A percentile compares a stretch with the other conserved stretches of the same genome.
Evolutionary conservation across 2,329 filamentous ascomycete species (phyloP).

Genomic region (Botrytis hyacinthi): DNA sequence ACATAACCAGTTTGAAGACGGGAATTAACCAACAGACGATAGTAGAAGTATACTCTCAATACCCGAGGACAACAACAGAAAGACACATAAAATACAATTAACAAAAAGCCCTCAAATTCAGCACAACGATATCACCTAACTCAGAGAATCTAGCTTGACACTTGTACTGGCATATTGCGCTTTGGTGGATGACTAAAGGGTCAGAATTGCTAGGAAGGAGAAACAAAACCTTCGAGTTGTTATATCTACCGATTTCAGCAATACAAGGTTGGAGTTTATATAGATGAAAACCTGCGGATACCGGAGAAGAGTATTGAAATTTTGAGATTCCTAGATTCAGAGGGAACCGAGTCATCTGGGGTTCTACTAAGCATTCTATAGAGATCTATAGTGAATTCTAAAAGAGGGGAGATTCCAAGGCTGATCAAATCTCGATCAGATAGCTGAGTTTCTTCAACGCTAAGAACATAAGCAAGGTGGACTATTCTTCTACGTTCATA

Average conservation of each 20-base stretch:
- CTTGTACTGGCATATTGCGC: background rate
- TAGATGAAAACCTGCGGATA: background rate
- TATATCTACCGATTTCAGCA: background rate
- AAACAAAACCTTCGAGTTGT: background rate
- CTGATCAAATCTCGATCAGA: background rate
- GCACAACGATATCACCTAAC: background rate
- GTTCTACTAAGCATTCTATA: background rate
- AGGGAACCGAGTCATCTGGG: accelerated
- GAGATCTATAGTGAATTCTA: background rate
- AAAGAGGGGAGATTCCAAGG: background rate
- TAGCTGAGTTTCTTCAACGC: background rate
- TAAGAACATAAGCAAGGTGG: background rate
- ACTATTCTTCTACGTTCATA: background rate
- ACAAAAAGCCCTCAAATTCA: background rate
- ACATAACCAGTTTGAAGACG: background rate
- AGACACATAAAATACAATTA: background rate
- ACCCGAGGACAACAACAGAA: background rate
- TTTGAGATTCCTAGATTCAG: background rate
- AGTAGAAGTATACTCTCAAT: background rate
- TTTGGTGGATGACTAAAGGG: background rate
- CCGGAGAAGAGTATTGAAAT: accelerated
- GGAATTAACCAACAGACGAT: background rate
- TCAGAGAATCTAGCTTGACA: accelerated
- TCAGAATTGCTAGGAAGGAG: background rate
- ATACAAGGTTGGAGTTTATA: background rate